These are phyloP conservation scores for Aspergillus sp. DNA, from an alignment of 2,329 filamentous ascomycete genomes.

Conservation along the genomic window DNA sequence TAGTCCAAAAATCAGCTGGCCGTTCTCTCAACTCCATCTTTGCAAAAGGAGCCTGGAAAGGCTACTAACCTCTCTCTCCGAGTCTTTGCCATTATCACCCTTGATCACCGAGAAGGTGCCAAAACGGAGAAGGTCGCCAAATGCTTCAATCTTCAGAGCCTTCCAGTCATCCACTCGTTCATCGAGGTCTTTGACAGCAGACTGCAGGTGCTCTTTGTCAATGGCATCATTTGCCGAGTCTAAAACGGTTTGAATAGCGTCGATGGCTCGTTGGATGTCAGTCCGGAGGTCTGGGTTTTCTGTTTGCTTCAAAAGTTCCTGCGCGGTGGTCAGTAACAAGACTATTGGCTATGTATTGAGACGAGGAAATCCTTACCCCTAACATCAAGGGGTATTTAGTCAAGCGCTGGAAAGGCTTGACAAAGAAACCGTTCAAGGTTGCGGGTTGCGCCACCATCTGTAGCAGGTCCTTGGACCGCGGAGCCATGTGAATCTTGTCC, in stretches of 20 bases:
- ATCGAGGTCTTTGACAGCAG: constrained; percentile 80
- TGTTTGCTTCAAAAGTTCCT: constrained; percentile 86
- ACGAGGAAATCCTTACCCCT: constrained; percentile 58
- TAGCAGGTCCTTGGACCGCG: constrained; percentile 63
- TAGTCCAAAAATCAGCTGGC: constrained; percentile 42
- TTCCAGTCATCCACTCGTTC: constrained; percentile 95
- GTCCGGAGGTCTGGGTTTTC: constrained; percentile 69
- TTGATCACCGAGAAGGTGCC: constrained; percentile 92
- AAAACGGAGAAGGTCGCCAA: constrained; percentile 83
- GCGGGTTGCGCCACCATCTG: constrained; percentile 85
- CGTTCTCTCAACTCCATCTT: too few species aligned
- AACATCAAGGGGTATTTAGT: constrained; percentile 92
- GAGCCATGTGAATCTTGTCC: constrained; percentile 76
- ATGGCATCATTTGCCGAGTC: constrained; percentile 88
- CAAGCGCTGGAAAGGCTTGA: constrained; percentile 95
- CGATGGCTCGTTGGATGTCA: constrained; percentile 75
- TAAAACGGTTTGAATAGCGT: constrained; percentile 78
- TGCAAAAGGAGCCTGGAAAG: constrained; percentile 18
- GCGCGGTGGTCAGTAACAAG: constrained; percentile 13
- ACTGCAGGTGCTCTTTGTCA: constrained; percentile 79
- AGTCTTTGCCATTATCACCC: constrained; percentile 71
- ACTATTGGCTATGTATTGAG: not conserved
- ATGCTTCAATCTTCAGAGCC: constrained; percentile 83
- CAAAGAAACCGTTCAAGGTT: constrained; percentile 83
- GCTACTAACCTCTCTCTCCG: constrained; percentile 78